Percentiles rank a stretch among this genome's conserved stretches.
These are phyloP conservation scores for Acanthamoeba rhysodes DNA, from an alignment of 208 protist species.

Conservation along the genomic window DNA sequence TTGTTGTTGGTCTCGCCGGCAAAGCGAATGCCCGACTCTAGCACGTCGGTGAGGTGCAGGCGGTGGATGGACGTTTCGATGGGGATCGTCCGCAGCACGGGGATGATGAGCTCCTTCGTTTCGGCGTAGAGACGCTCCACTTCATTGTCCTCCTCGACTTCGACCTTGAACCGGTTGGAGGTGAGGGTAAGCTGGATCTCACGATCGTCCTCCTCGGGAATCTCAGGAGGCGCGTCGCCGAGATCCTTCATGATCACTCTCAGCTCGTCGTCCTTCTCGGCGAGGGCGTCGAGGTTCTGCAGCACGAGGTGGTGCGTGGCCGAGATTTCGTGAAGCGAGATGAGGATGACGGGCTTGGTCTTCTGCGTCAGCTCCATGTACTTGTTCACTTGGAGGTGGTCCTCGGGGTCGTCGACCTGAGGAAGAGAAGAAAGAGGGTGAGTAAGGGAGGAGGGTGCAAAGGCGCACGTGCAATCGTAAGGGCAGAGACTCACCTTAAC, in stretches of 20 bases:
- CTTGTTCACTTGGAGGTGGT: conserved; percentile 89
- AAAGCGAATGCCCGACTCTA: conserved; percentile 78
- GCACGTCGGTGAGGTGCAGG: conserved; percentile 74
- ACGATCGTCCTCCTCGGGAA: conserved; percentile 80
- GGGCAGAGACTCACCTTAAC: conserved; percentile 77
- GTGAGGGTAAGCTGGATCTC: conserved; percentile 87
- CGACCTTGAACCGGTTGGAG: conserved; percentile 84
- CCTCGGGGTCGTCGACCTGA: conserved; percentile 84
- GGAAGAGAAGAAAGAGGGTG: not conserved
- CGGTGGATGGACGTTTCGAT: conserved; percentile 76
- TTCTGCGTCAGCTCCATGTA: conserved; percentile 89
- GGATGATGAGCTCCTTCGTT: conserved; percentile 86
- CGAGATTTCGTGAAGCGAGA: conserved; percentile 88
- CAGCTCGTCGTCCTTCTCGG: conserved; percentile 87
- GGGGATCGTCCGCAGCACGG: conserved; percentile 80
- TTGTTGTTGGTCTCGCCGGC: conserved; percentile 78
- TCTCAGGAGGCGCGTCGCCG: conserved; percentile 82
- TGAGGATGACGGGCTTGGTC: conserved; percentile 88
- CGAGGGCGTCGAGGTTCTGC: conserved; percentile 84
- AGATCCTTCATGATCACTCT: conserved; percentile 85
- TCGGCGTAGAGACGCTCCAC: conserved; percentile 79
- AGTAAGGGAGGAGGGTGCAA: not conserved
- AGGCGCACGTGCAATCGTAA: not conserved
- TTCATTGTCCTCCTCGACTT: conserved; percentile 82
- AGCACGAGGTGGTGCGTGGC: conserved; percentile 85